Base-by-base conservation (phyloP, 371 early-diverging fungal genomes). In the Umbelopsis sp. region DNA sequence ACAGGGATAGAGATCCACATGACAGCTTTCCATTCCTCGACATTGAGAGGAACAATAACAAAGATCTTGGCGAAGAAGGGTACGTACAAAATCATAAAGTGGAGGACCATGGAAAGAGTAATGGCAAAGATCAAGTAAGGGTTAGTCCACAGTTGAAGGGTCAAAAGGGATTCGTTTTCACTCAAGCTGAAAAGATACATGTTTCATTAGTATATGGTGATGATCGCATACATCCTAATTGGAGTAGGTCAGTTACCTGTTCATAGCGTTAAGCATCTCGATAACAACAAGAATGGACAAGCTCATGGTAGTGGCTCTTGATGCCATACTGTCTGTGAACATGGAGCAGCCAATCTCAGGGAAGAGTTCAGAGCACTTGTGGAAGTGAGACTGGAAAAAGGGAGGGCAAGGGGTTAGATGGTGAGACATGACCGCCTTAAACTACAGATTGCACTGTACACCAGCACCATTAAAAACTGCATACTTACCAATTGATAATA, bases 241-340 rank as follows among this genome's bases (percentile, higher is more conserved):
- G 16, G 16, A 16, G 48, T 48, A n/a, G 8, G 8, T 10, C 22
- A 63, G 5, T 65, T 74, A 74, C 74, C 74, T 75, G 83, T 97
- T 97, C 82, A 96, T 90, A 57, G 97, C 96, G 72, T 98, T 98
- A 72, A 98, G 89, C 99, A 99, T 98, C 76, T 98, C 97, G 75
- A 98, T 97, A 46, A 94, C 92, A 12, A 97, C 98, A 64, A 99
- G 81, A 64, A 99, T 92, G 35, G 96, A 95, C 66, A 99, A 86
- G 63, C 96, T 94, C 86, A 97, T 94, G 52, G 98, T 97, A 38
- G 97, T 96, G 16, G 98, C 98, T 73, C 92, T 90, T 69, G 88
- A 84, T n/a, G 96, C 83, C 79, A 91, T 86, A 12, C 72, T 68
- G 74, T 92, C 92, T 29, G 87, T 83, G 74, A 97, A 97, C 89